A percentile compares a stretch with the other conserved stretches of the same genome.
Evolutionary conservation across 2,329 filamentous ascomycete genomes (phyloP).

Genomic region (Colletotrichum shisoi): DNA sequence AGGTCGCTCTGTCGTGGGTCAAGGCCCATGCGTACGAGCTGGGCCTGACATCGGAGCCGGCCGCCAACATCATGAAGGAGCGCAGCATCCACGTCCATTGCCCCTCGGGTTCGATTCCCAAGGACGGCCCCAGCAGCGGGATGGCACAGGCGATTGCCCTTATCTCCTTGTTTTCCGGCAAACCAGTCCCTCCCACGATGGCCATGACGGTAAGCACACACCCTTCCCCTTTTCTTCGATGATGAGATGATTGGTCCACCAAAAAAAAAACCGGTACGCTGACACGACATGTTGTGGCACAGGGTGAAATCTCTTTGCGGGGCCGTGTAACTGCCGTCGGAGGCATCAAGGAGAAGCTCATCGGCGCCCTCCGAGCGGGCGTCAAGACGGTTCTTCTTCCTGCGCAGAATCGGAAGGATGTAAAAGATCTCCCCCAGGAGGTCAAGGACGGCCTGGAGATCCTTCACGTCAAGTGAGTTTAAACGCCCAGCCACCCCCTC

Average conservation of each 20-base stretch:
- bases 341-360: slow-evolving; percentile 98
- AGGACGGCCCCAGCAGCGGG: slow-evolving; percentile 87
- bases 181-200: slow-evolving; percentile 86
- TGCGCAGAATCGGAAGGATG: slow-evolving; percentile 88
- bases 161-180: slow-evolving; percentile 86
- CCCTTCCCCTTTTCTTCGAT: background rate
- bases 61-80: slow-evolving; percentile 94
- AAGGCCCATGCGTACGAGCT: slow-evolving; percentile 94
- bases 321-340: slow-evolving; percentile 93
- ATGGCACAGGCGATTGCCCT: slow-evolving; percentile 93
- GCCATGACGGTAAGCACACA: slow-evolving; percentile 81
- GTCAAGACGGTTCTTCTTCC: slow-evolving; percentile 94
- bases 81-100: slow-evolving; percentile 96
- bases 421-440: slow-evolving; percentile 87
- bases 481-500: slow-evolving; percentile 43
- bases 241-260: background rate
- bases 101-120: slow-evolving; percentile 91
- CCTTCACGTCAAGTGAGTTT: slow-evolving; percentile 80
- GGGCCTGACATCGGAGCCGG: slow-evolving; percentile 79
- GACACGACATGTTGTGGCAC: slow-evolving; percentile 41
- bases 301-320: slow-evolving; percentile 78
- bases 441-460: slow-evolving; percentile 88
- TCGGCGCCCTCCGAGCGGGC: slow-evolving; percentile 89
- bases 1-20: slow-evolving; percentile 96
- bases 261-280: slow-evolving; percentile 16